Base-by-base conservation (phyloP, 306 rosid species). In the Fragaria ananassa region DNA sequence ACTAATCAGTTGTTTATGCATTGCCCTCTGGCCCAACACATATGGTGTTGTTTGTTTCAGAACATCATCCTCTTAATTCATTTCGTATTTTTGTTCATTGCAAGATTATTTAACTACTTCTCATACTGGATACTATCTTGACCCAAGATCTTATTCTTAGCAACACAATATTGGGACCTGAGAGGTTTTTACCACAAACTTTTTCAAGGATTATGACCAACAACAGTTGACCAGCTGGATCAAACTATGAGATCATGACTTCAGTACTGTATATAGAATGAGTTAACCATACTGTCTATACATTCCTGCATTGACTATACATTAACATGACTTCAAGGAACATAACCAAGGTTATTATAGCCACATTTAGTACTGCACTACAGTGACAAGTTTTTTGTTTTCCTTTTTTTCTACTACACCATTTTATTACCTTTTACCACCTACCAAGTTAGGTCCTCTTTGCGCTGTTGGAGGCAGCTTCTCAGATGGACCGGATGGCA, bases 401-500 rank as follows among this genome's bases (percentile, higher is more conserved):
- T 44, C 44, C 15, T 53, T 53, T 11, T 3, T 1, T 51, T 60
- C 12, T 53, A 63, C 34, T 50, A 13, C 53, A n/a, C 41, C 41
- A 8, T 58, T 15, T 42, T n/a, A 73, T 39, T 0, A 56, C 25
- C 58, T 37, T 56, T 37, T 21, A 19, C 29, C 51, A 54, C 61
- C 49, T 56, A 8, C 29, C 19, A 0, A 83, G 29, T 83, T 73
- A 86, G 49, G 82, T 70, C 78, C 83, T 42, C 97, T 76, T 80
- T 78, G 87, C 67, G 98, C 94, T 8, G 87, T 88, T 18, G 96
- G 97, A 37, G 97, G 97, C 60, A 93, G 81, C 70, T 90, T 90
- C 89, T 93, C 96, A 0, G 96, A 86, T 15, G 94, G 94, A 37
- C 93, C 96, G 69, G 76, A 74, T 17, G 94, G 96, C 82, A 93